Evolutionary conservation across 768 basidiomycete species (phyloP).

Genomic region (Suillus subalutaceus): DNA sequence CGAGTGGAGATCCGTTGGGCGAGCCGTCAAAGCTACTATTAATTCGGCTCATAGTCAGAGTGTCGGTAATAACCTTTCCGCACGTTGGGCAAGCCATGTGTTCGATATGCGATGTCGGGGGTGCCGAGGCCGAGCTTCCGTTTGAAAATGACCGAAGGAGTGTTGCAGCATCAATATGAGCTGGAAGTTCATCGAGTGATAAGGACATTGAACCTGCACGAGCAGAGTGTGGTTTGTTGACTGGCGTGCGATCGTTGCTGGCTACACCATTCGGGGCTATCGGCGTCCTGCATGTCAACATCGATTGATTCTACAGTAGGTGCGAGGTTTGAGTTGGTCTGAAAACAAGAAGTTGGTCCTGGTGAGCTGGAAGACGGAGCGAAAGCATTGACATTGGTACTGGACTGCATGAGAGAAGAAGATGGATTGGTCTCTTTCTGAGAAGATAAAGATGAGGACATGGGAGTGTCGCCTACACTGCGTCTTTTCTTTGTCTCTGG

Average conservation of each 20-base stretch:
- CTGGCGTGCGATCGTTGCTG: conserved; percentile 24
- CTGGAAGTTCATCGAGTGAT: conserved; percentile 53
- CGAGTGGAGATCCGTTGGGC: conserved; percentile 41
- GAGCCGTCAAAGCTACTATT: conserved; percentile 27
- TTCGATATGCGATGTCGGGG: conserved; percentile 44
- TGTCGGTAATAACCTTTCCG: conserved; percentile 52
- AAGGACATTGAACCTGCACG: conserved; percentile 48
- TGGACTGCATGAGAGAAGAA: conserved; percentile 29
- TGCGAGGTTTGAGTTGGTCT: background rate
- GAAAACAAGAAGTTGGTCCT: conserved; percentile 1
- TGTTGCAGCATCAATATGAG: conserved; percentile 39
- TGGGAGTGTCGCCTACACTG: conserved; percentile 40
- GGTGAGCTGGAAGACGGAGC: conserved; percentile 5
- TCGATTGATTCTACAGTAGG: conserved; percentile 16
- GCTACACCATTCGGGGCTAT: conserved; percentile 29
- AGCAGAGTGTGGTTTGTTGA: conserved; percentile 28
- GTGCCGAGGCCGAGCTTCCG: conserved; percentile 43
- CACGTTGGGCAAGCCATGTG: conserved; percentile 57
- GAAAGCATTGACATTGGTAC: conserved; percentile 13
- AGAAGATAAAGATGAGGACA: conserved; percentile 32
- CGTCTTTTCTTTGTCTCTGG: conserved; percentile 51
- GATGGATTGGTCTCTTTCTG: conserved; percentile 26
- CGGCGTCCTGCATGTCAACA: conserved; percentile 33
- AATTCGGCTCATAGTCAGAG: conserved; percentile 38
- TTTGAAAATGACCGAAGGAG: conserved; percentile 34